A percentile compares a stretch with the other conserved stretches of the same genome.
Conservation (phyloP, 306 rosid species). For the cucumber (Cucumis sativus) region DNA sequence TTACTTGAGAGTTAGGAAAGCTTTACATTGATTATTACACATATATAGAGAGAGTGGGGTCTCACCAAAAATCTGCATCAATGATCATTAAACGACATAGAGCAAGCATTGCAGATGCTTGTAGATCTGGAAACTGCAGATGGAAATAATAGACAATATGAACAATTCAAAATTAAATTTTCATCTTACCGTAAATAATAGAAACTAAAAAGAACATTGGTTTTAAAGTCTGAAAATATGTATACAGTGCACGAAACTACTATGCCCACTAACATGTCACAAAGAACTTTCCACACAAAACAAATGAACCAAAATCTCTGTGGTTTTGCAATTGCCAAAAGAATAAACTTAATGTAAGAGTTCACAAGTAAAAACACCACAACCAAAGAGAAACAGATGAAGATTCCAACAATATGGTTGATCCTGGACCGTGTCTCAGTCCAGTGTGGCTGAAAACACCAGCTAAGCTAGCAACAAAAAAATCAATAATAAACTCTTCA, state of each 20-base stretch:
- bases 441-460: neutral
- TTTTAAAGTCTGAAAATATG: neutral
- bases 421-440: neutral
- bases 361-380: neutral
- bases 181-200: neutral
- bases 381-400: conserved; percentile 1
- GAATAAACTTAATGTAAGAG: neutral
- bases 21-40: neutral
- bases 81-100: conserved; percentile 85
- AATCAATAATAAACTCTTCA: neutral
- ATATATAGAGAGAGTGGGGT: neutral
- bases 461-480: neutral
- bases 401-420: neutral
- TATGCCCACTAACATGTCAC: neutral
- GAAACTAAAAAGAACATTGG: neutral
- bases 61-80: conserved; percentile 89
- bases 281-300: neutral
- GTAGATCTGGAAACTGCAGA: conserved; percentile 78
- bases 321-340: neutral
- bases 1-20: conserved; percentile 10
- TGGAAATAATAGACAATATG: neutral
- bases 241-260: neutral
- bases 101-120: conserved; percentile 95
- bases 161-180: neutral
- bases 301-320: neutral